Base-by-base conservation (phyloP, 352 stramenopile species). In the Pythium phragmitis region DNA sequence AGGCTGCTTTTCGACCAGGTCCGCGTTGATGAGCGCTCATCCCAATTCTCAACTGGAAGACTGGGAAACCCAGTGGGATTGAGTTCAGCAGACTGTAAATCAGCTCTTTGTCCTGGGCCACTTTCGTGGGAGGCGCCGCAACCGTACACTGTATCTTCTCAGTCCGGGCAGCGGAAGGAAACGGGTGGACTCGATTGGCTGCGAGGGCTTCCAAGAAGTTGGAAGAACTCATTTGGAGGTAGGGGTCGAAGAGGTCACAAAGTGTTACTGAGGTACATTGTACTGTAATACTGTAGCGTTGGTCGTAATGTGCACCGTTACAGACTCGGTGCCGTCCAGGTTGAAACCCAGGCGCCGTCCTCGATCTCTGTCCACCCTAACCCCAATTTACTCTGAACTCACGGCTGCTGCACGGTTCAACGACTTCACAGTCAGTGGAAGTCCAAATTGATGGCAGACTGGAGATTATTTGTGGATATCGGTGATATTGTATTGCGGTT, bases 381-480 rank as follows among this genome's bases (percentile, higher is more conserved):
- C 62, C 62, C 28, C 43, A 7, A 33, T 39, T 1, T 43, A 8
- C n/a, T 57, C 62, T 68, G 54, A 68, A 63, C 62, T 60, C 54
- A 68, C 45, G 63, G 47, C 62, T 54, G 63, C 53, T 68, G 55
- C 41, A 63, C 62, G 47, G 62, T 68, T 68, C 62, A 63, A 59
- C 1, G 12, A 43, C 26, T 37, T 48, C 26, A 5, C 26, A 30
- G 26, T 30, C 17, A 37, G 41, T 63, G 36, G 12, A 58, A 37
- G 28, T 65, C 26, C 7, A 65, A 9, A 19, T 57, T 19, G n/a
- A 50, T 39, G 19, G 47, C 2, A 17, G 23, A 1, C 30, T 11
- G 16, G 17, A 16, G 12, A 21, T 12, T 8, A 21, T 4, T 17
- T 58, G 19, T 6, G 52, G 6, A 47, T 50, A 12, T 26, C 33